Percentiles rank a stretch among this genome's conserved stretches.
Evolutionary conservation across 148 eudicot genomes (phyloP).

Genomic region (Rhododendron williamsianum): DNA sequence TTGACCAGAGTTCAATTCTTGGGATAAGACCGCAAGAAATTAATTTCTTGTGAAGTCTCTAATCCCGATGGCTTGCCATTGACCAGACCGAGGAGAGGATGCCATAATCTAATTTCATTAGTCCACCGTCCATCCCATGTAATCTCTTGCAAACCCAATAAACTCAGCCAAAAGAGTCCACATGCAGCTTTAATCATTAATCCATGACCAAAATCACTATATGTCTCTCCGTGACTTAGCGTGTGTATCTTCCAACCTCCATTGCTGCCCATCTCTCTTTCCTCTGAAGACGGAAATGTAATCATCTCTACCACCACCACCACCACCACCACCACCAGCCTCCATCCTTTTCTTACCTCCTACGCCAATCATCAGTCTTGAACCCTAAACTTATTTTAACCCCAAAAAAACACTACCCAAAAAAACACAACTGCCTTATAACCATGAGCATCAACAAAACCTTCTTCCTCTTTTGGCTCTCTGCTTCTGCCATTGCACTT

Average conservation of each 20-base stretch:
- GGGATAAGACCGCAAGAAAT: too few species aligned
- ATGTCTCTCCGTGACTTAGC: constrained; percentile 12
- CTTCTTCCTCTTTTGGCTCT: constrained; percentile 38
- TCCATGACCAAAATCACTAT: background rate
- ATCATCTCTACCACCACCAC: constrained; percentile 11
- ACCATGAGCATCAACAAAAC: constrained; percentile 44
- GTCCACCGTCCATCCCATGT: background rate
- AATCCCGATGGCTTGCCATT: too few species aligned
- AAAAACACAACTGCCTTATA: background rate
- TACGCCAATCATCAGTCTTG: constrained; percentile 41
- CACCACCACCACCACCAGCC: background rate
- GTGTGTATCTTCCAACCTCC: constrained; percentile 23
- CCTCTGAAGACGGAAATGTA: background rate
- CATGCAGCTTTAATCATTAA: background rate
- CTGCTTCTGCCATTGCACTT: constrained; percentile 46
- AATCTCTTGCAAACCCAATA: background rate
- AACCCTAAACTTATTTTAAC: constrained; percentile 5
- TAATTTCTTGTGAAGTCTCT: too few species aligned
- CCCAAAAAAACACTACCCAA: background rate
- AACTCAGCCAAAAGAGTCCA: background rate
- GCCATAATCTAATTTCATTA: background rate
- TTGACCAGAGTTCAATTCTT: too few species aligned
- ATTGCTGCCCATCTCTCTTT: constrained; percentile 1
- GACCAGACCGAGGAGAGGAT: background rate
- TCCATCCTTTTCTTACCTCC: constrained; percentile 46